Base-by-base conservation (phyloP, 805 yeast species). In the Hanseniaspora vineae region DNA sequence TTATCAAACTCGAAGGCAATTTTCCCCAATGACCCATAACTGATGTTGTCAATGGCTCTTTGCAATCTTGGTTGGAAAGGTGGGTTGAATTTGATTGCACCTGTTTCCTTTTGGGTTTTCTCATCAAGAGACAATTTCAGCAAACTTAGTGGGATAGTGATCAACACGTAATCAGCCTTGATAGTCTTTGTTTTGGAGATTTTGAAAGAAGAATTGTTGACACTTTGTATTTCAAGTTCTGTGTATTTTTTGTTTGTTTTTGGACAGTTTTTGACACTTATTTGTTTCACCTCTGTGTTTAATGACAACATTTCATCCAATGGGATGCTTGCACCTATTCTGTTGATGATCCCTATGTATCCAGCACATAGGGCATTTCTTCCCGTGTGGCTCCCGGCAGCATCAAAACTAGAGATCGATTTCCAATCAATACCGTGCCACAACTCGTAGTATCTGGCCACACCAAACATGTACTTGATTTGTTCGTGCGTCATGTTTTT, bases 401-500 rank as follows among this genome's bases (percentile, higher is more conserved):
- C 39, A 12, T 48, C 50, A 15, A 31, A 39, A 15, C 46, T 42
- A 9, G 50, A 48, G 8, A 48, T 48, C 20, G 63, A 60, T 14
- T 71, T 72, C 75, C 83, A 75, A 13, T 78, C 67, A 35, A 79
- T 69, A 0, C 90, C 95, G 57, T 76, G 79, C 86, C 89, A 84
- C 17, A 81, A 63, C 59, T 84, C 95, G 42, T 74, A 42, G 43
- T 67, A 65, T 53, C 89, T 66, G 13, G 71, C 58, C 47, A 72
- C 56, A 46, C 76, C 72, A 2, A 74, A 71, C 2, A 73, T 72
- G 50, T 67, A 68, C 6, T 55, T 49, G 13, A 65, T 65, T 55
- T 81, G 86, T 1, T 63, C 68, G 14, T 57, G 50, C 0, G 76
- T 68, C 23, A 82, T 60, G 12, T 71, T 55, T 40, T 62, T 58